A percentile compares a stretch with the other conserved stretches of the same genome.
phyloP scores from a whole-genome alignment of 202 grass and related monocot genomes.

The Saccharum hybrid region DNA sequence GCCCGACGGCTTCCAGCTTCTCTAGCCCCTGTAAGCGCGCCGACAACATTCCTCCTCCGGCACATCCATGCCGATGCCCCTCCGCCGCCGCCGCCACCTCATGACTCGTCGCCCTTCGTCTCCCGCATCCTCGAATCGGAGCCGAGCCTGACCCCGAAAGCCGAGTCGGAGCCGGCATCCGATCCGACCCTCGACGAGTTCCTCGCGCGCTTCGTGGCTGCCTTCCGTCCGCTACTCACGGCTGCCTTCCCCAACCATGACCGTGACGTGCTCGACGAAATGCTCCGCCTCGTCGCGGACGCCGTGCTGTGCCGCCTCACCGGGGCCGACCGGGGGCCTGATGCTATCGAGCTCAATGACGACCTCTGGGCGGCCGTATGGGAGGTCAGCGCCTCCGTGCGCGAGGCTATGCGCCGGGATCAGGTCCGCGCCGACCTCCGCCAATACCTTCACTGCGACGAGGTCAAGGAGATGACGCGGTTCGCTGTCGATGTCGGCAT shows the following conservation, averaged over 20 bases:
- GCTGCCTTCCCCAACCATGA: conserved; percentile 62
- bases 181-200: conserved; percentile 71
- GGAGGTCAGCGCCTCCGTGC: conserved; percentile 82
- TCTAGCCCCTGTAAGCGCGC: conserved; percentile 26
- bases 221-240: conserved; percentile 59
- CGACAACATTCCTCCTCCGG: conserved; percentile 25
- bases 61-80: conserved; percentile 38
- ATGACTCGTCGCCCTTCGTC: conserved; percentile 34
- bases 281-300: conserved; percentile 82
- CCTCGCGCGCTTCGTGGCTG: conserved; percentile 70
- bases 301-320: conserved; percentile 58
- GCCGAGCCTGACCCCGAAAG: conserved; percentile 24
- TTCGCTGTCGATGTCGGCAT: conserved; percentile 85
- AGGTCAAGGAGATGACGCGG: conserved; percentile 93
- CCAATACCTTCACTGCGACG: conserved; percentile 84
- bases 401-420: conserved; percentile 76
- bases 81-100: conserved; percentile 2
- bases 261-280: conserved; percentile 69
- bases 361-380: conserved; percentile 77
- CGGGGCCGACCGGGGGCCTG: conserved; percentile 29
- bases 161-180: conserved; percentile 30
- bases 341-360: conserved; percentile 63
- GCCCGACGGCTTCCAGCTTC: conserved; percentile 46
- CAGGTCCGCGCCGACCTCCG: conserved; percentile 76
- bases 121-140: conserved; percentile 72